Evolutionary conservation across 169 alveolate species (phyloP).

Genomic region (Plasmodium knowlesi): DNA sequence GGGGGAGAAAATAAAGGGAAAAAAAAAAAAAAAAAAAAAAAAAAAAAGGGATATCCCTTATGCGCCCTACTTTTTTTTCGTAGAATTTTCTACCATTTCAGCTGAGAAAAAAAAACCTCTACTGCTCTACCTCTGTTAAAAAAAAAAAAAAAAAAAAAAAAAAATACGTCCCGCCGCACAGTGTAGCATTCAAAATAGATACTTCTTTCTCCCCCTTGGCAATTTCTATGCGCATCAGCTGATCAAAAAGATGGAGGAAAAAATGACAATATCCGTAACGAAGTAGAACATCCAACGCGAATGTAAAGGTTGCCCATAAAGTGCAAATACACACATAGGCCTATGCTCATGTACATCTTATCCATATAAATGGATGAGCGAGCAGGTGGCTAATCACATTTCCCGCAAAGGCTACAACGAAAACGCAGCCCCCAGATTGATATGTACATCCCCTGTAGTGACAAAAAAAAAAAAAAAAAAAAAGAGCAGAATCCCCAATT

Average conservation of each 20-base stretch:
- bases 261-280: slow-evolving; percentile 35
- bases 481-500: neutral
- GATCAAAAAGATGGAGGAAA: slow-evolving; percentile 57
- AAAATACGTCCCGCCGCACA: neutral
- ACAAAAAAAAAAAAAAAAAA: neutral
- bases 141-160: slow-evolving; percentile 12
- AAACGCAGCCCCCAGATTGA: neutral
- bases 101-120: neutral
- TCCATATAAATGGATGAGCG: neutral
- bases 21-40: neutral
- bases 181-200: neutral
- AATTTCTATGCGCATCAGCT: slow-evolving; percentile 12
- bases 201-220: neutral
- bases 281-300: slow-evolving; percentile 12
- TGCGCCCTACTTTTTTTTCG: neutral
- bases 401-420: neutral
- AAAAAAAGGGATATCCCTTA: neutral
- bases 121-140: neutral
- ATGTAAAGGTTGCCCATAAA: neutral
- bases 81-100: neutral
- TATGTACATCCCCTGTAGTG: neutral
- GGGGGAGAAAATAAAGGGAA: neutral
- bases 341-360: neutral
- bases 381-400: neutral
- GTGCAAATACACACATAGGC: neutral